Percentiles rank a stretch among this genome's conserved stretches.
Evolutionary conservation across 192 early-diverging fungal genomes (phyloP).

Genomic region (Endogone sp.): DNA sequence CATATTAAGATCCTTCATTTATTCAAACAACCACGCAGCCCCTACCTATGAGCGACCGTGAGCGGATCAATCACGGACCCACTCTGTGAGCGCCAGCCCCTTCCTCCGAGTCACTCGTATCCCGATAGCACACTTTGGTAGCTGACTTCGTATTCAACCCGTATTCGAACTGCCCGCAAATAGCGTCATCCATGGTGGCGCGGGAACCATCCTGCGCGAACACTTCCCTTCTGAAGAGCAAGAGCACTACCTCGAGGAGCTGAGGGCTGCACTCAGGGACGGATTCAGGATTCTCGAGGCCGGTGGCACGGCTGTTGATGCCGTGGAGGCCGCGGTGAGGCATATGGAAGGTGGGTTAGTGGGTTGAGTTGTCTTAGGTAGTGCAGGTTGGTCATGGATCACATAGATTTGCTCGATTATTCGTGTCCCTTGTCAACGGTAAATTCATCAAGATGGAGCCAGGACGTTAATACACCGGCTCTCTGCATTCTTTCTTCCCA

Average conservation of each 20-base stretch:
- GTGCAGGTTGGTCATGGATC: neutral
- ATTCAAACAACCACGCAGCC: neutral
- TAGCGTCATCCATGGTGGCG: slow-evolving; percentile 29
- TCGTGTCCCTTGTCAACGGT: no score
- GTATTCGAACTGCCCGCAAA: no score
- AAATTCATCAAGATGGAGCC: no score
- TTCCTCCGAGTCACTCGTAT: no score
- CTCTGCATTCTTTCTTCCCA: no score
- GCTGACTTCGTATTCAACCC: no score
- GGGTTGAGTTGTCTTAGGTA: neutral
- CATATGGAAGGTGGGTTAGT: slow-evolving; percentile 26
- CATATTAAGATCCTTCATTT: no score
- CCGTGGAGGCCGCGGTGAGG: slow-evolving; percentile 24
- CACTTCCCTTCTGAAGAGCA: slow-evolving; percentile 16
- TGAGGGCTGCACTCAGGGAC: slow-evolving; percentile 28
- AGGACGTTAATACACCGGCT: no score
- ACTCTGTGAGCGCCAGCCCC: neutral
- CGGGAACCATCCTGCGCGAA: slow-evolving; percentile 27
- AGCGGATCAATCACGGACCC: neutral
- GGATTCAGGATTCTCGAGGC: slow-evolving; percentile 23
- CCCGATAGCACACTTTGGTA: no score
- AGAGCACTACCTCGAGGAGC: slow-evolving; percentile 19
- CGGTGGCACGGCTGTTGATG: slow-evolving; percentile 32
- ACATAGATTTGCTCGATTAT: no score
- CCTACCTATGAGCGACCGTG: neutral